Evolutionary conservation across 2,329 filamentous ascomycete species (phyloP).

Genomic region (Diaporthe nobilis): DNA sequence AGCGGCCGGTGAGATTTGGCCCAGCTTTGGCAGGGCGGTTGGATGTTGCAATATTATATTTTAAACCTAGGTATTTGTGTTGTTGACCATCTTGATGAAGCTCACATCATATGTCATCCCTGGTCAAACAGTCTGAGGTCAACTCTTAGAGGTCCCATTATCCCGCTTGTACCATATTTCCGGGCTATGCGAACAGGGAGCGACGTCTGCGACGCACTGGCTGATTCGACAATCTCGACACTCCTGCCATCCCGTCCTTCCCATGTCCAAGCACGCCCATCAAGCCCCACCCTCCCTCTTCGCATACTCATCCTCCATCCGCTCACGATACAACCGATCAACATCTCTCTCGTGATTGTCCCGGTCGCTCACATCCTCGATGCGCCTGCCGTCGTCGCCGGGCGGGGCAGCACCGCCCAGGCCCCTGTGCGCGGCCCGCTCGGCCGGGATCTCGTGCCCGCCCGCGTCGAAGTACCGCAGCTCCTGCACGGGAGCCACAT

Average conservation of each 20-base stretch:
- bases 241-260: accelerated
- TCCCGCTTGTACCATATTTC: background rate
- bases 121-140: background rate
- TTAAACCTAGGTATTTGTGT: background rate
- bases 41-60: background rate
- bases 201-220: no score
- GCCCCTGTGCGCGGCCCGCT: constrained; percentile 12
- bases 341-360: background rate
- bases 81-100: background rate
- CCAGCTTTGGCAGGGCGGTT: accelerated
- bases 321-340: constrained; percentile 59
- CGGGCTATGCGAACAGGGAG: no score
- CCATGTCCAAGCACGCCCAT: background rate
- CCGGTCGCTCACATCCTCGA: constrained; percentile 31
- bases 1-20: accelerated
- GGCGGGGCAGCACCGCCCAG: background rate
- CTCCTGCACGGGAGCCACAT: constrained; percentile 8
- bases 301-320: constrained; percentile 69
- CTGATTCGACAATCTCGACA: no score
- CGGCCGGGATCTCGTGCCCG: constrained; percentile 28
- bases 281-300: constrained; percentile 67
- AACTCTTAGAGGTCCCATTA: accelerated
- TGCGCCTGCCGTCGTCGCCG: background rate
- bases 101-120: background rate
- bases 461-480: constrained; percentile 30